phyloP scores from a whole-genome alignment of 2,329 filamentous ascomycete genomes.

The Alternaria solani region DNA sequence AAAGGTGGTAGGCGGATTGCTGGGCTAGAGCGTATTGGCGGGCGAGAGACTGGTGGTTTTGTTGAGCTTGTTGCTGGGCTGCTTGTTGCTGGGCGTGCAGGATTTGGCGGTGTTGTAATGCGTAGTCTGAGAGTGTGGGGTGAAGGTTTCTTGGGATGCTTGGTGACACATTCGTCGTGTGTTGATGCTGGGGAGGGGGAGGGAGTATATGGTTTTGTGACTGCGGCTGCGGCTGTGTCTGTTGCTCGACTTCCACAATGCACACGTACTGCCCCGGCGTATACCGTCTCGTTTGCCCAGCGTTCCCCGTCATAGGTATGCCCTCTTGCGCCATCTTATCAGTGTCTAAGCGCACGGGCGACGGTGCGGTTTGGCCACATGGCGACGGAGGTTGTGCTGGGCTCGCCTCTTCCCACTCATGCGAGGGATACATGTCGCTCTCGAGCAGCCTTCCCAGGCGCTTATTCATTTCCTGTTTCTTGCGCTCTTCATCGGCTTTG shows the following conservation, averaged over 20 bases:
- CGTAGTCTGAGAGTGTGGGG: background rate
- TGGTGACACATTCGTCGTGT: background rate
- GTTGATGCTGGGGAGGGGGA: background rate
- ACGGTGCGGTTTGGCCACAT: background rate
- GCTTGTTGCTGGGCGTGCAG: background rate
- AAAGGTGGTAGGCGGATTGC: background rate
- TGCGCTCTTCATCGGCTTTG: conserved; percentile 34
- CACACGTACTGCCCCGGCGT: background rate
- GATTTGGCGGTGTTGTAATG: background rate
- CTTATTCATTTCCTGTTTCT: conserved; percentile 31
- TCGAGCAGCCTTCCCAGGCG: conserved; percentile 31
- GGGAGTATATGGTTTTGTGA: background rate
- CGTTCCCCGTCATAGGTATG: conserved; percentile 23
- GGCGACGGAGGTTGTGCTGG: background rate
- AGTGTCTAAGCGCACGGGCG: conserved; percentile 17
- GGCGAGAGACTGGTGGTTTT: background rate
- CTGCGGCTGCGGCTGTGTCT: background rate
- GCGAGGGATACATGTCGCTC: conserved; percentile 36
- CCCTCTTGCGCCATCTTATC: conserved; percentile 21
- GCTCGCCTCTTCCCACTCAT: conserved; percentile 18
- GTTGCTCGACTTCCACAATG: background rate
- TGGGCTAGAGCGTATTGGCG: background rate
- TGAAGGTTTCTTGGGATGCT: background rate
- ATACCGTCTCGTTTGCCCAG: background rate
- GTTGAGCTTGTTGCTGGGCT: background rate